phyloP scores from a whole-genome alignment of 805 yeast species.

The Candida boidinii region DNA sequence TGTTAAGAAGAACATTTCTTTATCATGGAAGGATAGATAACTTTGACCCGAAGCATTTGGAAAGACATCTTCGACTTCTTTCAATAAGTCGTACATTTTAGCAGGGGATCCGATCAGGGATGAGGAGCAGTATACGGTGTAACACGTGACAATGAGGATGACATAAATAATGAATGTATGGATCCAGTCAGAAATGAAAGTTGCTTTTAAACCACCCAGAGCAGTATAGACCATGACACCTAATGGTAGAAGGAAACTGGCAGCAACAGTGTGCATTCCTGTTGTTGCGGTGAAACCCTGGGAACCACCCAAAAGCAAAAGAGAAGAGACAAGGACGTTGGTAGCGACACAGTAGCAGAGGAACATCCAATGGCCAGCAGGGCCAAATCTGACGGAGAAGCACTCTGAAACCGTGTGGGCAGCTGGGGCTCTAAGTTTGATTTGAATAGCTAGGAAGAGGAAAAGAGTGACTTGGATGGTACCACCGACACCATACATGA shows the following conservation, averaged over 20 bases:
- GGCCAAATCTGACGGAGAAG: constrained; percentile 30
- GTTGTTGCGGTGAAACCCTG: constrained; percentile 31
- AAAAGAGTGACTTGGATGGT: constrained; percentile 29
- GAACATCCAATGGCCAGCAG: constrained; percentile 26
- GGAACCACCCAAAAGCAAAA: constrained; percentile 34
- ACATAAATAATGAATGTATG: constrained; percentile 32
- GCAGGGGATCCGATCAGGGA: constrained; percentile 35
- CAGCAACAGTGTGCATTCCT: constrained; percentile 39
- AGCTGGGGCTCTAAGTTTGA: constrained; percentile 31
- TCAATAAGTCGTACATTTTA: constrained; percentile 32
- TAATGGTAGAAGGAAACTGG: constrained; percentile 34
- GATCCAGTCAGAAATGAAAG: constrained; percentile 45
- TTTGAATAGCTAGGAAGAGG: constrained; percentile 28
- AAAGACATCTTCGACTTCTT: constrained; percentile 22
- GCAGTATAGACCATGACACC: constrained; percentile 41
- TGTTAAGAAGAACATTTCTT: constrained; percentile 26
- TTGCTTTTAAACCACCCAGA: constrained; percentile 45
- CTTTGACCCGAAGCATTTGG: constrained; percentile 24
- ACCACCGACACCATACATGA: constrained; percentile 28
- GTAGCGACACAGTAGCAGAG: constrained; percentile 28
- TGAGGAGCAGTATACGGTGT: constrained; percentile 27
- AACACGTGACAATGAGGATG: constrained; percentile 23
- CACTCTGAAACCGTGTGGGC: constrained; percentile 36
- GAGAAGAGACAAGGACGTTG: constrained; percentile 27
- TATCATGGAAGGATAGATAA: constrained; percentile 22